Evolutionary conservation across 495 filamentous ascomycete species (phyloP), one percentile per base, ranked within the genome.

Genomic region (Cairneyella variabilis): DNA sequence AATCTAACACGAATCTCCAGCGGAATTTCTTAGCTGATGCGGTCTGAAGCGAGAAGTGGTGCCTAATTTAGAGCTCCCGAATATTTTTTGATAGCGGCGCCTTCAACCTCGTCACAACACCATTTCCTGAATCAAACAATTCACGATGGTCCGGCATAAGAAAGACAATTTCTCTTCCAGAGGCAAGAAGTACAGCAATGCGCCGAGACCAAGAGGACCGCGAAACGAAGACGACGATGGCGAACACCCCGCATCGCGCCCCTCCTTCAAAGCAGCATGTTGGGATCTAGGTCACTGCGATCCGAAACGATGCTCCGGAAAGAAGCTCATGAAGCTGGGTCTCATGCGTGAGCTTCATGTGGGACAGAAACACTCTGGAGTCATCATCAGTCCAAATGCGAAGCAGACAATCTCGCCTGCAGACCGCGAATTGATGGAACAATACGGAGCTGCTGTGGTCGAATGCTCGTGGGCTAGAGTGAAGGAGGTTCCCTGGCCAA

Each of bases 281-380:
- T 98, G 93, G 93, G 93, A 98, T 68, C 74, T 98, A 30, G 90
- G 90, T 43, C 93, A 98, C 68, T 98, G 93, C 72, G 93, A 98
- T 67, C 91, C 91, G 7, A 97, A 97, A 68, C 76, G 95, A 60
- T 98, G 93, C 68, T 97, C 92, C 0, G 93, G 93, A 12, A 97
- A 98, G 73, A 82, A 87, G 48, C 77, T 98, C 32, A 95, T 97
- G 76, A 82, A 86, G 60, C 79, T 95, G 25, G 91, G 92, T 1
- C 69, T 97, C 49, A 96, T 98, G 92, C 83, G 93, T 51, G 88
- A 95, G 68, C 82, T 98, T 40, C 82, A 88, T 61, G 78, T 97
- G 26, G 93, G 95, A 26, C 91, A 96, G 69, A 89, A 89, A 59
- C 90, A 90, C 64, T 76, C 84, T 28, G 93, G 93, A 47, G 86